A percentile compares a stretch with the other conserved stretches of the same genome.
Conservation (phyloP, 2,329 filamentous ascomycete species). For the Rugonectria rugulosa region DNA sequence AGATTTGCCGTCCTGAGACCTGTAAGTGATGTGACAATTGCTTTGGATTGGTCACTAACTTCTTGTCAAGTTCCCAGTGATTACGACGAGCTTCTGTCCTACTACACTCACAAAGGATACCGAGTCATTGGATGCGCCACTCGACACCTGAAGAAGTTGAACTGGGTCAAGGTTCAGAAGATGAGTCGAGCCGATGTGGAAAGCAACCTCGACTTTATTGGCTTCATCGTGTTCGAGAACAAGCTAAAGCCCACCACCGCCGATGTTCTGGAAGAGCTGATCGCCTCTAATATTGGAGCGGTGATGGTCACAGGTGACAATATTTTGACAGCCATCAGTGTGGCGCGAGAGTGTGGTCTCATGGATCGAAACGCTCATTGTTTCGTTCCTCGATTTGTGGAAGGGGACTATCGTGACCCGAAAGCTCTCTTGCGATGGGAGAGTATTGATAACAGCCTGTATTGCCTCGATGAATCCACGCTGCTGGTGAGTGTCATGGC, state of each 20-base stretch:
- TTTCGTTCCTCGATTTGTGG: conserved; percentile 87
- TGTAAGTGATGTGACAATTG: conserved; percentile 58
- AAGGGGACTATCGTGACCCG: conserved; percentile 78
- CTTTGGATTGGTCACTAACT: conserved; percentile 22
- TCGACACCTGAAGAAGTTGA: conserved; percentile 85
- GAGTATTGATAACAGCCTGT: conserved; percentile 86
- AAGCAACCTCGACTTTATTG: conserved; percentile 82
- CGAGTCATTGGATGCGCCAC: conserved; percentile 95
- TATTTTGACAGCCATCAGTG: conserved; percentile 94
- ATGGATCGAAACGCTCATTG: conserved; percentile 85
- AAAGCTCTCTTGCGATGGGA: conserved; percentile 85
- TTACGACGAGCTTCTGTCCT: conserved; percentile 86
- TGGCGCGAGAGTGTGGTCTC: conserved; percentile 87
- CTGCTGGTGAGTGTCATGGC: conserved; percentile 63
- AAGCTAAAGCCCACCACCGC: conserved; percentile 92
- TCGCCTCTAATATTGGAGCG: conserved; percentile 82
- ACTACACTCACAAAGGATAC: conserved; percentile 95
- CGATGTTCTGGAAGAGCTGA: conserved; percentile 81
- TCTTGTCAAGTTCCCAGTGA: conserved; percentile 72
- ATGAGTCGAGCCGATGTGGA: conserved; percentile 90
- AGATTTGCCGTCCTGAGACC: conserved; percentile 85
- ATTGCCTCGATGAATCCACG: conserved; percentile 79
- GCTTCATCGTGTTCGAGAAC: conserved; percentile 99
- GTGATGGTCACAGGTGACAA: conserved; percentile 99
- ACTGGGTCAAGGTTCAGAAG: conserved; percentile 94